Evolutionary conservation across 352 stramenopile species (phyloP).

Genomic region (Phytophthora quininea): DNA sequence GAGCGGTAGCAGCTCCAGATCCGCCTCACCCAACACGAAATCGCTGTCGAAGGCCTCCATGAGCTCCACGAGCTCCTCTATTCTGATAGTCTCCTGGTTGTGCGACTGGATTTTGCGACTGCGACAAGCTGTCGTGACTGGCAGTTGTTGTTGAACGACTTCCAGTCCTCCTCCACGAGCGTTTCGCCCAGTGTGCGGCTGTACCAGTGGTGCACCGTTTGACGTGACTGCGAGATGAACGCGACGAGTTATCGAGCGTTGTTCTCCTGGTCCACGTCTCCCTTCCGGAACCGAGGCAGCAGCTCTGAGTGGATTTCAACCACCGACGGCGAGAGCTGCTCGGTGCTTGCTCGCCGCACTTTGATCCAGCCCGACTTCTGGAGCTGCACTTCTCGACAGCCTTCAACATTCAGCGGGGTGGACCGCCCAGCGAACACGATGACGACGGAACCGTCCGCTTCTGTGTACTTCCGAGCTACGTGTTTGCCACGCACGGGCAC

Average conservation of each 20-base stretch:
- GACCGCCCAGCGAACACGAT: conserved; percentile 27
- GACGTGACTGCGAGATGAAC: neutral
- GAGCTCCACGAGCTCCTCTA: neutral
- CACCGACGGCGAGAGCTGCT: conserved; percentile 7
- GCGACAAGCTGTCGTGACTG: neutral
- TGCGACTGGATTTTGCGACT: neutral
- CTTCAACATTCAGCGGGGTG: neutral
- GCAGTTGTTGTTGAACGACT: conserved; percentile 9
- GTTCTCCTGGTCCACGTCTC: neutral
- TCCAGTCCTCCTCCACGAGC: conserved; percentile 35
- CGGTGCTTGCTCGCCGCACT: conserved; percentile 10
- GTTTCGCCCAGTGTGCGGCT: conserved; percentile 23
- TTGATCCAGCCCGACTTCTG: conserved; percentile 33
- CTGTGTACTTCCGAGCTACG: conserved; percentile 24
- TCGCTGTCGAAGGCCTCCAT: conserved; percentile 7
- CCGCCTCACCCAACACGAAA: conserved; percentile 9
- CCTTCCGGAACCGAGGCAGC: conserved; percentile 14
- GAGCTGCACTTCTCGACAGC: conserved; percentile 21
- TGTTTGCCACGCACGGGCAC: conserved; percentile 24
- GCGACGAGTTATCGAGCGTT: neutral
- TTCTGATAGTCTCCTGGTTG: neutral
- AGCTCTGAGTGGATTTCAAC: conserved; percentile 25
- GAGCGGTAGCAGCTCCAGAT: conserved; percentile 12
- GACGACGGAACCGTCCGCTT: conserved; percentile 18
- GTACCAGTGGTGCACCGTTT: conserved; percentile 22